Evolutionary conservation across 306 rosid genomes (phyloP), one percentile per base, ranked within the genome.

Genomic region (Quercus variabilis): DNA sequence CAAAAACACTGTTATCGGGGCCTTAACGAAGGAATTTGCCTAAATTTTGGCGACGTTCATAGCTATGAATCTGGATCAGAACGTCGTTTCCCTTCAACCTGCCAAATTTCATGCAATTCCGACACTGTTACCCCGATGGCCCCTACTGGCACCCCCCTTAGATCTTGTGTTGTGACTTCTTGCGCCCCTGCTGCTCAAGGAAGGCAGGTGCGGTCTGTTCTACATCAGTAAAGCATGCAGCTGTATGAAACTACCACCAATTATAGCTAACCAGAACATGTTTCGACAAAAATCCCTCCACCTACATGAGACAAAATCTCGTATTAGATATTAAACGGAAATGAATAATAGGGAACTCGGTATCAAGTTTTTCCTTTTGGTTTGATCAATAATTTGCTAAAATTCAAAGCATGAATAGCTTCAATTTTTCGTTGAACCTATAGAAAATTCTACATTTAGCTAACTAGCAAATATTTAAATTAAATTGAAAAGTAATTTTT

Each of bases 211-310:
- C n/a, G n/a, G n/a, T n/a, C n/a, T n/a, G n/a, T n/a, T n/a, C n/a
- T n/a, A n/a, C n/a, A n/a, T n/a, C n/a, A 91, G 88, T 69, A 92
- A 77, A 25, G 76, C 65, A 83, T 92, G 99, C 75, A 91, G 88
- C 74, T 90, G 76, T 73, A 91, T 52, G 79, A 92, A 90, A 74
- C 85, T 65, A 33, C 99, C 93, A 73, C 69, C 87, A 62, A 92
- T 86, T 82, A 87, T 86, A 31, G 88, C 95, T 77, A 94, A 82
- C 97, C 99, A 94, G 84, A 92, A 87, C 93, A 91, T 90, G 89
- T 85, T 86, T 85, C 95, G 85, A 54, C 57, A 76, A 59, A 94
- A 94, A 63, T 88, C 89, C 52, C 84, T 86, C 98, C 97, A 94
- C 87, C 98, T 94, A 77, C 81, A 78, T 31, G 52, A 31, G 70